A percentile compares a stretch with the other conserved stretches of the same genome.
These are phyloP conservation scores for Plasmodium yoelii DNA, from an alignment of 169 alveolate genomes.

Conservation along the genomic window DNA sequence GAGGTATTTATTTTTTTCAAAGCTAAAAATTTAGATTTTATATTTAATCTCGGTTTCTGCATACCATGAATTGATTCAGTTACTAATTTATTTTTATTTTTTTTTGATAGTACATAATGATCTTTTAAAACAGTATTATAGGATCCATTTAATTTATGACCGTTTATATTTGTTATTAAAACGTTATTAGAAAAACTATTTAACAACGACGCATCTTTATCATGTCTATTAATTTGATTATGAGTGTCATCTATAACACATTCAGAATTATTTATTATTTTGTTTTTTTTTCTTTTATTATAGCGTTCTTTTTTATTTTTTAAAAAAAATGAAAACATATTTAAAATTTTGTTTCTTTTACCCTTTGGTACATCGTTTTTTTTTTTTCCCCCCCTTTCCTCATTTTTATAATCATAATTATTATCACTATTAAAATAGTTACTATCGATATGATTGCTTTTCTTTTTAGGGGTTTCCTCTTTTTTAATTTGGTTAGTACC, in stretches of 20 bases:
- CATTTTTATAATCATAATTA: background rate
- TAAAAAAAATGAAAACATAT: conserved; percentile 38
- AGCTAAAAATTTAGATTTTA: conserved; percentile 35
- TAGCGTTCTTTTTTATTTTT: conserved; percentile 12
- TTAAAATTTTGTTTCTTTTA: conserved; percentile 19
- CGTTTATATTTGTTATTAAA: background rate
- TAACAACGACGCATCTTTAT: background rate
- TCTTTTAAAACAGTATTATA: conserved; percentile 10
- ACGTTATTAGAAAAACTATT: conserved; percentile 3
- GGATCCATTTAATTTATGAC: background rate
- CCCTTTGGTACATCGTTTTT: background rate
- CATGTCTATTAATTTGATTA: conserved; percentile 3
- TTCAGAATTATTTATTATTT: conserved; percentile 1
- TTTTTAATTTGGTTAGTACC: too few relatives aligned
- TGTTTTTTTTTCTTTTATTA: conserved; percentile 19
- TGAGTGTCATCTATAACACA: background rate
- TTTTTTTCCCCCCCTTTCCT: conserved; percentile 13
- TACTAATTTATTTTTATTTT: conserved; percentile 13
- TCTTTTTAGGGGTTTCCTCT: too few relatives aligned
- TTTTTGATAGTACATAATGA: background rate
- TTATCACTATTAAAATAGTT: too few relatives aligned
- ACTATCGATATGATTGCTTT: too few relatives aligned
- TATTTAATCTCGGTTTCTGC: conserved; percentile 34
- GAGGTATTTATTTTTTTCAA: conserved; percentile 24
- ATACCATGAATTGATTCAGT: conserved; percentile 54